phyloP scores from a whole-genome alignment of 768 basidiomycete genomes.

The Russula compacta region DNA sequence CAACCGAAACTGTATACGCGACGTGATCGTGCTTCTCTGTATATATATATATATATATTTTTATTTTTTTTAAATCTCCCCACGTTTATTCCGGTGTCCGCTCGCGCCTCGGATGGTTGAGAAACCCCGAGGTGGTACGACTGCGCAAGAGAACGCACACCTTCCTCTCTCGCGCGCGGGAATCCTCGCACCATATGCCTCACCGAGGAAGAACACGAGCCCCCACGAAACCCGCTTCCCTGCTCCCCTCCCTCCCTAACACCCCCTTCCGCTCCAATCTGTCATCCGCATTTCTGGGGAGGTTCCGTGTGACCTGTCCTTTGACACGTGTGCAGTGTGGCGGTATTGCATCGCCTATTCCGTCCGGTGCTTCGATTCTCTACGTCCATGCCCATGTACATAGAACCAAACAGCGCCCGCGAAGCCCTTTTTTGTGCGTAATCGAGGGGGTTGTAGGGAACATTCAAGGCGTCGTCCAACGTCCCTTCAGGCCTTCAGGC shows the following conservation, averaged over 20 bases:
- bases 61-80: neutral
- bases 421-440: neutral
- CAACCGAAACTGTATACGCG: neutral
- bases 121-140: neutral
- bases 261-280: neutral
- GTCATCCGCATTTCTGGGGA: neutral
- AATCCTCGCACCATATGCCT: neutral
- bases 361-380: slow-evolving; percentile 7
- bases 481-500: neutral
- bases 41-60: too few species aligned
- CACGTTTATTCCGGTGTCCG: neutral
- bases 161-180: neutral
- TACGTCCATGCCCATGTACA: slow-evolving; percentile 6
- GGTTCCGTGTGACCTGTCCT: neutral
- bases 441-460: neutral
- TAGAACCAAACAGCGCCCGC: slow-evolving; percentile 1
- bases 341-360: slow-evolving; percentile 3
- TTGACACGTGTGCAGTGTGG: slow-evolving; percentile 5
- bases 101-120: neutral
- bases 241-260: neutral
- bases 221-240: neutral
- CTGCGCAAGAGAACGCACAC: neutral
- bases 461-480: neutral
- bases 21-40: neutral
- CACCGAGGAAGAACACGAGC: neutral